Conservation (phyloP, 129 eudicot species). For the Scalesia atractyloides region DNA sequence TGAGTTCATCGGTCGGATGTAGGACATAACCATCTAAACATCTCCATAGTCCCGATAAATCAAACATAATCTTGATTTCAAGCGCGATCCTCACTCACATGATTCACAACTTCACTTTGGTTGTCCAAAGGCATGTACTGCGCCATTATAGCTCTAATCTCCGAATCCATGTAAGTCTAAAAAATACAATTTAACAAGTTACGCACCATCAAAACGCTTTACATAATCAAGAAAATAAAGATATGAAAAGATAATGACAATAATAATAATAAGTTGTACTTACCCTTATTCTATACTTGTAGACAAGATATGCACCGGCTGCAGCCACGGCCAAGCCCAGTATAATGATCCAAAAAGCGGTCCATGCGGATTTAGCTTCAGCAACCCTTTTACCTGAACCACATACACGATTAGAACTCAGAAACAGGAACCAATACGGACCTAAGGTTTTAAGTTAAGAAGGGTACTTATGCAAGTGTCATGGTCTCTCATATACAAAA, state of each 20-base stretch:
- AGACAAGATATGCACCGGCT: constrained; percentile 68
- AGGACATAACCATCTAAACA: constrained; percentile 27
- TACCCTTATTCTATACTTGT: constrained; percentile 90
- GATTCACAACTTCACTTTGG: constrained; percentile 81
- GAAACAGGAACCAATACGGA: constrained; percentile 8
- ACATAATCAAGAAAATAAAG: background rate
- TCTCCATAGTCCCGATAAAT: constrained; percentile 33
- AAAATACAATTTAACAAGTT: background rate
- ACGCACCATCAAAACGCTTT: background rate
- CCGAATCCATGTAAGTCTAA: constrained; percentile 96
- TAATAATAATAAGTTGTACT: background rate
- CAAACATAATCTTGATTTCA: constrained; percentile 33
- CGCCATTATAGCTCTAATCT: constrained; percentile 95
- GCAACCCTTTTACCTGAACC: constrained; percentile 64
- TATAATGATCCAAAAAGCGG: constrained; percentile 71
- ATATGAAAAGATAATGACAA: background rate
- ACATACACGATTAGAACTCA: constrained; percentile 21
- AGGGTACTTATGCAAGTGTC: constrained; percentile 93
- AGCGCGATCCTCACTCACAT: constrained; percentile 58
- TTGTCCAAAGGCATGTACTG: constrained; percentile 93
- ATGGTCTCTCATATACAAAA: constrained; percentile 84
- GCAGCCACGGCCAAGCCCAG: constrained; percentile 66
- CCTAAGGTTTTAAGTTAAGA: background rate
- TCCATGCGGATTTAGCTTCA: constrained; percentile 64
- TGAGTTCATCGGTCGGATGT: constrained; percentile 47